phyloP scores from a whole-genome alignment of 2,329 filamentous ascomycete species.

The Domatiomyces globalis region DNA sequence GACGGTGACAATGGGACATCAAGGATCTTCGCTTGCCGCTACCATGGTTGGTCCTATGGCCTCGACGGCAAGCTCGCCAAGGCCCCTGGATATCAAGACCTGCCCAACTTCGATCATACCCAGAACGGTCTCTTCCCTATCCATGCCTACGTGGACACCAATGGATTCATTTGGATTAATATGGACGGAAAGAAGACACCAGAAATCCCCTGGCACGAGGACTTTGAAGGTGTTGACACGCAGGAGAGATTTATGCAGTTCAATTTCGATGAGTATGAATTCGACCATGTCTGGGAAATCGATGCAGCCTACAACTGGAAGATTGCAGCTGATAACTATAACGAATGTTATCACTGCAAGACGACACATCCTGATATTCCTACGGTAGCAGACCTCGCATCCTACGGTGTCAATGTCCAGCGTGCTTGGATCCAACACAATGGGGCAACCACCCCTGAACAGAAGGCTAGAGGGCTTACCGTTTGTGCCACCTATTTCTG shows the following conservation, averaged over 20 bases:
- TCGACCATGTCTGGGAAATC: slow-evolving; percentile 25
- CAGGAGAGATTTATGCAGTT: slow-evolving; percentile 35
- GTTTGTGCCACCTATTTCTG: slow-evolving; percentile 9
- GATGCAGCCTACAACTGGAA: slow-evolving; percentile 13
- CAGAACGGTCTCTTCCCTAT: slow-evolving; percentile 39
- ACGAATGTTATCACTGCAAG: slow-evolving; percentile 45
- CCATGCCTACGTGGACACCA: slow-evolving; percentile 7
- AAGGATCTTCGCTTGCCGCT: slow-evolving; percentile 43
- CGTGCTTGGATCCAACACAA: slow-evolving; percentile 42
- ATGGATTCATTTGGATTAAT: slow-evolving; percentile 11
- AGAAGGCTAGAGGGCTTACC: slow-evolving; percentile 5
- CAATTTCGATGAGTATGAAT: slow-evolving; percentile 40
- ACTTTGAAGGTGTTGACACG: slow-evolving; percentile 24
- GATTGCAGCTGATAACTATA: slow-evolving; percentile 39
- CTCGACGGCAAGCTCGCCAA: slow-evolving; percentile 46
- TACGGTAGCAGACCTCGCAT: slow-evolving; percentile 39
- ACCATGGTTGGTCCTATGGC: slow-evolving; percentile 51
- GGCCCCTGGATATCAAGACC: slow-evolving; percentile 43
- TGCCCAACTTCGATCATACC: slow-evolving; percentile 42
- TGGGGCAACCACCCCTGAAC: slow-evolving; percentile 22
- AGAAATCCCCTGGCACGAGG: slow-evolving; percentile 7
- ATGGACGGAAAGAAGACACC: slow-evolving; percentile 6
- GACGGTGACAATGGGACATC: slow-evolving; percentile 16
- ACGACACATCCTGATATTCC: slow-evolving; percentile 44
- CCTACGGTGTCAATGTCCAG: slow-evolving; percentile 40